Base-by-base conservation (phyloP, 345 rosid species). In the Toxicodendron radicans region DNA sequence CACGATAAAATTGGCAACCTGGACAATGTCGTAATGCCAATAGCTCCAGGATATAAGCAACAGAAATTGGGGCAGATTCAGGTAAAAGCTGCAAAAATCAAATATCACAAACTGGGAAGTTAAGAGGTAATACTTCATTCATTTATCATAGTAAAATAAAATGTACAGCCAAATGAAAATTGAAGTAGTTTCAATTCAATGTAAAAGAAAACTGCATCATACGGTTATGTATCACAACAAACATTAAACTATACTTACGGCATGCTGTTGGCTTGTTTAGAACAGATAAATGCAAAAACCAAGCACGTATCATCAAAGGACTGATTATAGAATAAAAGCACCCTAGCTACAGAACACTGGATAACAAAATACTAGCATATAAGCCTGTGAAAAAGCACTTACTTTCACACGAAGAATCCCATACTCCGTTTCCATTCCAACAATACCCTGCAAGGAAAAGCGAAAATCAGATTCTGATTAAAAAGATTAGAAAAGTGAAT, bases 51-150 rank as follows among this genome's bases (percentile, higher is more conserved):
- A 86, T 79, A 77, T 86, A 86, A 69, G 78, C 77, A 48, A 88
- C 89, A 5, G 91, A 88, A 61, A 66, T 74, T 2, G 91, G 89
- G 62, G 91, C 88, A 71, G 85, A 82, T 54, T 88, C 88, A 49
- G 89, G 84, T 43, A 84, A 76, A 45, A 88, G 89, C 91, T 88
- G 85, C 82, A 61, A 46, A 60, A 32, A 10, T 30, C n/a, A 27
- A 46, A 72, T 7, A 71, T 48, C 20, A 59, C 12, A 46, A 32
- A 41, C 66, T 17, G 18, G 17, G 33, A 35, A 46, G 30, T 17
- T 48, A 9, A 30, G 20, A 20, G 16, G 2, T 46, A 45, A 27
- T 12, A 58, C 11, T 38, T 18, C 58, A 48, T 48, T 61, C 71
- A 7, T 52, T 67, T 4, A 30, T 67, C 24, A 49, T 9, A 32